These are phyloP conservation scores for Codiaeum variegatum DNA, from an alignment of 441 rosid genomes.

Conservation along the genomic window DNA sequence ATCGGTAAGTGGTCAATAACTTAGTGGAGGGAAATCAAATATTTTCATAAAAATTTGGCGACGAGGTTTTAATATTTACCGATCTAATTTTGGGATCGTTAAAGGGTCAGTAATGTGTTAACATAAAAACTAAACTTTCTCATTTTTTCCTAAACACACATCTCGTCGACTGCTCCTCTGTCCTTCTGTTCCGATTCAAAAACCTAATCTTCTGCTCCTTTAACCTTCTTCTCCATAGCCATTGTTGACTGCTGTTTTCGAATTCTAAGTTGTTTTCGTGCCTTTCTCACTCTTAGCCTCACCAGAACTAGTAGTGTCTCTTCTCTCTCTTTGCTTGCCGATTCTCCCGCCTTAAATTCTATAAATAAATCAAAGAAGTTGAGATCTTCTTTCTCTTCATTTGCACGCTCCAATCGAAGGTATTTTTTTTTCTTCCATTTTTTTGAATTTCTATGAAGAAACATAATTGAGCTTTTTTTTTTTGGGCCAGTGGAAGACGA, in stretches of 20 bases:
- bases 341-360: slow-evolving; percentile 23
- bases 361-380: slow-evolving; percentile 26
- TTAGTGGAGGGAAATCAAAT: too few species aligned
- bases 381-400: slow-evolving; percentile 38
- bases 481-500: slow-evolving; percentile 41
- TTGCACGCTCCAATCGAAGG: slow-evolving; percentile 46
- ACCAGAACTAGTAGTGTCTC: neutral
- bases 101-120: too few species aligned
- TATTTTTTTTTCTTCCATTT: slow-evolving; percentile 8
- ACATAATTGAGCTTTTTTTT: neutral
- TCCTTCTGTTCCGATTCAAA: too few species aligned
- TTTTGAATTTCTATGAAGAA: neutral
- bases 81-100: too few species aligned
- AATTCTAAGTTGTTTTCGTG: neutral
- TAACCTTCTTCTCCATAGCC: too few species aligned
- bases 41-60: too few species aligned
- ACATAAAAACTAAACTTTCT: too few species aligned
- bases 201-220: too few species aligned
- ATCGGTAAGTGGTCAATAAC: too few species aligned
- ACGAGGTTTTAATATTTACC: too few species aligned
- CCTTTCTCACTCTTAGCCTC: neutral
- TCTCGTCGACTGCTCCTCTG: too few species aligned
- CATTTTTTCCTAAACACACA: too few species aligned
- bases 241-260: slow-evolving; percentile 16
- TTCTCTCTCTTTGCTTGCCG: slow-evolving; percentile 15